Evolutionary conservation across 1,139 yeast species (phyloP).

Genomic region (Torulaspora globosa): DNA sequence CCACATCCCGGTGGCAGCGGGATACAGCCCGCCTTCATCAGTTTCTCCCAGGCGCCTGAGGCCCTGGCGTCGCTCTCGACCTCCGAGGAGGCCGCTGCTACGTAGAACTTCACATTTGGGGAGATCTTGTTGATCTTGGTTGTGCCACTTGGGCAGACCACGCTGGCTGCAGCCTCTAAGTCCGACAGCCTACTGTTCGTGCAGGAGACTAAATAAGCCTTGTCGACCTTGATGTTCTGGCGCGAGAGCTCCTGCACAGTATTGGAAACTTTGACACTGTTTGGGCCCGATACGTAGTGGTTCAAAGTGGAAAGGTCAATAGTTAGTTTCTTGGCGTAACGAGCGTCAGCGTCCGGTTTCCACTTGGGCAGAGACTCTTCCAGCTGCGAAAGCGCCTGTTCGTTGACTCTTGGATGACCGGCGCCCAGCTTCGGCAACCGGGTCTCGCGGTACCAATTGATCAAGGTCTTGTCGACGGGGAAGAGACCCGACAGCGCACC

Average conservation of each 20-base stretch:
- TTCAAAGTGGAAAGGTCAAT: slow-evolving; percentile 79
- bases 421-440: slow-evolving; percentile 64
- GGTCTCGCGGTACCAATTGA: slow-evolving; percentile 65
- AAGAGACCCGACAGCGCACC: slow-evolving; percentile 96
- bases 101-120: slow-evolving; percentile 86
- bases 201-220: slow-evolving; percentile 96
- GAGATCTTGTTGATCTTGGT: slow-evolving; percentile 65
- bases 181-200: slow-evolving; percentile 93
- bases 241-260: slow-evolving; percentile 70
- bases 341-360: slow-evolving; percentile 69
- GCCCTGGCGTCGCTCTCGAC: slow-evolving; percentile 92
- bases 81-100: slow-evolving; percentile 93
- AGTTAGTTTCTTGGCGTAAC: slow-evolving; percentile 79
- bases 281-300: slow-evolving; percentile 95
- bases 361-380: slow-evolving; percentile 34
- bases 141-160: slow-evolving; percentile 38
- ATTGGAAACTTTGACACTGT: slow-evolving; percentile 86
- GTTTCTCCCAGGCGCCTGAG: slow-evolving; percentile 85
- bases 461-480: slow-evolving; percentile 79
- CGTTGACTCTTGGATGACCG: slow-evolving; percentile 82
- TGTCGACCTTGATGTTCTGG: slow-evolving; percentile 73
- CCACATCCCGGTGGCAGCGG: slow-evolving; percentile 99
- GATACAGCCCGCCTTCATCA: slow-evolving; percentile 87
- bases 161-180: slow-evolving; percentile 89
- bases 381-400: slow-evolving; percentile 50